Conservation (phyloP, 208 protist species). For the Borovskyia barvae region DNA sequence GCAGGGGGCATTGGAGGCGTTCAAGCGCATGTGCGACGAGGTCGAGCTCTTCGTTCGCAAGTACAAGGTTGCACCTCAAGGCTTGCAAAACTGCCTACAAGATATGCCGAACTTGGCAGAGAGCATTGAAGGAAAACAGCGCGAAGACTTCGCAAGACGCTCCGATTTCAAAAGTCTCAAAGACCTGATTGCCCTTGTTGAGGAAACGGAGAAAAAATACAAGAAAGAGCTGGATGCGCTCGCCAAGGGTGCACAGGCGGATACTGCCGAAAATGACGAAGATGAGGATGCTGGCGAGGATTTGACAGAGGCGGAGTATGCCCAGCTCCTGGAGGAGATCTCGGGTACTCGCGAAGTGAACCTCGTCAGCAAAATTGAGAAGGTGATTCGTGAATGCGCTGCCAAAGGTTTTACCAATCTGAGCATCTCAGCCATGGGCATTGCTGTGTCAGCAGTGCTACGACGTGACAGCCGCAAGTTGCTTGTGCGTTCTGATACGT, state of each 20-base stretch:
- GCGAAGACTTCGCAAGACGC: slow-evolving; percentile 42
- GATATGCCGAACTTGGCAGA: slow-evolving; percentile 51
- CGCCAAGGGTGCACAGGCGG: slow-evolving; percentile 32
- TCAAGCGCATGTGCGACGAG: slow-evolving; percentile 34
- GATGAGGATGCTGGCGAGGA: slow-evolving; percentile 22
- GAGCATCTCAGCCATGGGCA: slow-evolving; percentile 52
- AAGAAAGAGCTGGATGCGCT: slow-evolving; percentile 34
- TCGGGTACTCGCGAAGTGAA: slow-evolving; percentile 32
- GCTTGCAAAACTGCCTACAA: slow-evolving; percentile 47
- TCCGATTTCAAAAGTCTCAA: slow-evolving; percentile 57
- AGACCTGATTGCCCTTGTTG: slow-evolving; percentile 38
- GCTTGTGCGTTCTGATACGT: slow-evolving; percentile 45
- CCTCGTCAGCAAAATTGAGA: slow-evolving; percentile 35
- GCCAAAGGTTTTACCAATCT: slow-evolving; percentile 39
- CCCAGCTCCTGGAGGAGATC: slow-evolving; percentile 22
- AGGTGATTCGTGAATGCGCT: slow-evolving; percentile 42
- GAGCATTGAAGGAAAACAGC: slow-evolving; percentile 36
- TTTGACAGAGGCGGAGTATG: slow-evolving; percentile 29
- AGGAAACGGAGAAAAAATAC: slow-evolving; percentile 20
- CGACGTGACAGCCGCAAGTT: slow-evolving; percentile 47
- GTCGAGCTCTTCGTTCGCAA: slow-evolving; percentile 28
- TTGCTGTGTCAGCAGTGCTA: slow-evolving; percentile 37
- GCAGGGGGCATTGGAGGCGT: slow-evolving; percentile 28
- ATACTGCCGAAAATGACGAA: slow-evolving; percentile 33
- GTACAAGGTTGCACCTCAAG: slow-evolving; percentile 38